Evolutionary conservation across 768 basidiomycete species (phyloP), one percentile per base, ranked within the genome.

Genomic region (Suillus spraguei): DNA sequence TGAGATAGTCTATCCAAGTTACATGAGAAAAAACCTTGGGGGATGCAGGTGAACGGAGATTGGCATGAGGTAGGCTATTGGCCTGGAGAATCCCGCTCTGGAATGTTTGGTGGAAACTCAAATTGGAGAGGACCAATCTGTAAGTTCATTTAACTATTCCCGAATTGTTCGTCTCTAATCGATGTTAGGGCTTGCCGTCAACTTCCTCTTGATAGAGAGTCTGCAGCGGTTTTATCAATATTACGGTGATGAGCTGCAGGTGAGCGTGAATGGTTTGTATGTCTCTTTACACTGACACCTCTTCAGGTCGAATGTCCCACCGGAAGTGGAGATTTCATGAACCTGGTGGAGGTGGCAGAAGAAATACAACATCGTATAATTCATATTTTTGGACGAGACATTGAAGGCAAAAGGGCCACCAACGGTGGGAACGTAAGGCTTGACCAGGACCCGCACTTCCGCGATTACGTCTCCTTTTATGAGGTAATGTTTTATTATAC

Each of bases 341-440:
- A 95, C 72, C 87, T 99, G 9, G 93, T 90, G 11, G 84, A 87
- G 63, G 95, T 97, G 22, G 95, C 97, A 6, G 97, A 98, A 71
- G 97, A 99, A 76, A 95, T 99, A 62, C 97, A 99, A 76, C 97
- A 99, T 72, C 90, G 97, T n/a, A 88, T 99, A 65, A 99, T 99
- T 62, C 95, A 99, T 75, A 95, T 99, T 69, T 99, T 99, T 71
- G 89, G 93, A n/a, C 87, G 95, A 33, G 97, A 99, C 72, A 75
- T 85, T 65, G 85, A 93, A 64, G 95, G 96, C 11, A 84, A 86
- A 65, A 83, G 97, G 46, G 95, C 97, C 0, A 91, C 90, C 20
- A 99, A 99, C 71, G 97, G 96, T 22, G 94, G 94, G 8, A 91
- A 91, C 70, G 81, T 85, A 41, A 92, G 89, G 74, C 78, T 99